A percentile compares a stretch with the other conserved stretches of the same genome.
These are phyloP conservation scores for Exobasidium cylindrosporum DNA, from an alignment of 1,284 basidiomycete genomes.

Conservation along the genomic window DNA sequence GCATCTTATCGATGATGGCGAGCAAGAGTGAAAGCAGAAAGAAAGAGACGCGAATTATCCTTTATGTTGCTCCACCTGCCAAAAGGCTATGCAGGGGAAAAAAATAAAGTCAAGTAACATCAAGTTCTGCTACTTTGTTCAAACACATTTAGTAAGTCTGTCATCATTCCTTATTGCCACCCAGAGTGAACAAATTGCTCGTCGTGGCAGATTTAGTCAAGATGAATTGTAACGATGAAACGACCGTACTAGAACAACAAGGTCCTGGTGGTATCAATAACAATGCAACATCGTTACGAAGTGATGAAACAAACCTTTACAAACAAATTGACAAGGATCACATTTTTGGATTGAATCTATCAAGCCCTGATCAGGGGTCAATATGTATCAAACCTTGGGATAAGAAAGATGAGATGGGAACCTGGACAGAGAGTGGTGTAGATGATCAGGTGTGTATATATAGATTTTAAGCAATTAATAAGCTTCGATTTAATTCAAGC, in stretches of 20 bases:
- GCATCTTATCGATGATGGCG: constrained; percentile 1
- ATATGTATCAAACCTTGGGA: constrained; percentile 52
- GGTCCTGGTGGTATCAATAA: not conserved
- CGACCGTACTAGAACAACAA: not conserved
- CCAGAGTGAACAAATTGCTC: not conserved
- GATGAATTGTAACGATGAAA: constrained; percentile 14
- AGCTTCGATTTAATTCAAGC: not conserved
- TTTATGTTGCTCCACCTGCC: not conserved
- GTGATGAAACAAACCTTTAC: constrained; percentile 41
- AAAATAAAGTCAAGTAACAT: no score
- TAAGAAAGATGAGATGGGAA: constrained; percentile 28
- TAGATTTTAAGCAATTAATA: not conserved
- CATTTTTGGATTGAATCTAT: constrained; percentile 48
- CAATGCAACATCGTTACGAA: not conserved
- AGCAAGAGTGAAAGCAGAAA: not conserved
- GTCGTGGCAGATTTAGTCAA: not conserved
- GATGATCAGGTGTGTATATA: constrained; percentile 41
- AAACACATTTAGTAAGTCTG: not conserved
- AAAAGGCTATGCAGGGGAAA: not conserved
- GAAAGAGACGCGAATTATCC: not conserved
- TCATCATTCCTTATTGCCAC: not conserved
- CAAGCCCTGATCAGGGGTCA: constrained; percentile 42
- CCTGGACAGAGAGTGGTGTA: constrained; percentile 46
- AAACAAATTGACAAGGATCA: constrained; percentile 43
- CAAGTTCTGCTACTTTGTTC: no score